These are phyloP conservation scores for Polychaeton citri DNA, from an alignment of 2,329 filamentous ascomycete genomes.

Conservation along the genomic window DNA sequence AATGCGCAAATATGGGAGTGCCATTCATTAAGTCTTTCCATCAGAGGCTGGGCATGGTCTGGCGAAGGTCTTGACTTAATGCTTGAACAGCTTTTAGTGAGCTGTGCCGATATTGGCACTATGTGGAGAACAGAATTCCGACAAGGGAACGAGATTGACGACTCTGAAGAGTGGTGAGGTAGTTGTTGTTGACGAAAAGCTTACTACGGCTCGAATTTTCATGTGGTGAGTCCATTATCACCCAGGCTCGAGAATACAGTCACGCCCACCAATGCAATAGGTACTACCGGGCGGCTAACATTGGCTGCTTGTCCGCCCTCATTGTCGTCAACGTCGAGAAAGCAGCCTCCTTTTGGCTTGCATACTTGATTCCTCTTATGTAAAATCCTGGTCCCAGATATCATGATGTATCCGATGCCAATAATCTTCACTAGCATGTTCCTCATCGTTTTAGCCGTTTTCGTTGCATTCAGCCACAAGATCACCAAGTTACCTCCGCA, in stretches of 20 bases:
- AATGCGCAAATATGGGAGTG: no score
- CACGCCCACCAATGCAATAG: not conserved
- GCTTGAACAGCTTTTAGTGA: no score
- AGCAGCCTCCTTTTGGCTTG: not conserved
- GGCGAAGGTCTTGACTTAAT: no score
- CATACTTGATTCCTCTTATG: not conserved
- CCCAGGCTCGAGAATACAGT: not conserved
- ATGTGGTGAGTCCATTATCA: not conserved
- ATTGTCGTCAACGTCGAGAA: not conserved
- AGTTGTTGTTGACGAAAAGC: slow-evolving; percentile 27
- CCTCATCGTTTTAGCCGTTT: not conserved
- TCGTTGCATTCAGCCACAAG: no score
- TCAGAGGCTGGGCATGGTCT: no score
- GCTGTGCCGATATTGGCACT: no score
- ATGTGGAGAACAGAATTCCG: slow-evolving; percentile 30
- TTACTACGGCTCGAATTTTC: slow-evolving; percentile 26
- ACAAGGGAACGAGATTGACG: slow-evolving; percentile 23
- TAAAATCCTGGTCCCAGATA: not conserved
- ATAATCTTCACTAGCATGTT: not conserved
- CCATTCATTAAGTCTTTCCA: no score
- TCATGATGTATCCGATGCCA: not conserved
- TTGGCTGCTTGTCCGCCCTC: slow-evolving; percentile 3
- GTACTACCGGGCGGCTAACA: slow-evolving; percentile 2
- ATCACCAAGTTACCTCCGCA: no score
- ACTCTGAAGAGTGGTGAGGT: slow-evolving; percentile 25